Evolutionary conservation across 306 rosid species (phyloP), one percentile per base, ranked within the genome.

Genomic region (Vigna angularis): DNA sequence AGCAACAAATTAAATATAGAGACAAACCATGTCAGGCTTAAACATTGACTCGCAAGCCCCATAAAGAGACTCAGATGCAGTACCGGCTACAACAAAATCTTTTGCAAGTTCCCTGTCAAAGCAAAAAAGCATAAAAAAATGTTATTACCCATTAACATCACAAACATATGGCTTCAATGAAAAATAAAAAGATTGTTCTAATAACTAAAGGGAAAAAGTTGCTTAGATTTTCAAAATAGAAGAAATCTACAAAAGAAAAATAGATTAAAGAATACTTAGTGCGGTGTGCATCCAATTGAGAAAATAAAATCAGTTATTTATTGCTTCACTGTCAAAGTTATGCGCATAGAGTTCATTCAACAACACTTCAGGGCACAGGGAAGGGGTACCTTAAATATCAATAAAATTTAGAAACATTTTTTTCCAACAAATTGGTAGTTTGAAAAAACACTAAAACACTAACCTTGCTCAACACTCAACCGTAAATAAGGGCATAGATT

Each of bases 1-100:
- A 52, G 26, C 72, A 42, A 11, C 18, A 66, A 44, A 22, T 20
- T 44, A 22, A 44, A 20, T 44, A 5, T 66, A 2, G 72, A 22
- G 55, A 66, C 72, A 11, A 66, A 66, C 72, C 72, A 66, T 66
- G 53, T 66, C 72, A 66, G 55, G 72, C 72, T 66, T 66, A 66
- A 66, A 66, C 72, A 66, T 66, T n/a, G 72, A 66, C 55, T 66
- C 72, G 45, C 72, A 66, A 66, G 72, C 72, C 22, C 72, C 72
- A 44, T 66, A 66, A 42, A 66, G 72, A 42, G 72, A 66, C 53
- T 66, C 72, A 0, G 72, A 66, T 12, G 72, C 72, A 44, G 72
- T 18, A 52, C 72, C 72, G 44, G 72, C 53, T 32, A 66, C 72
- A 2, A 66, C 72, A 66, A 66, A 66, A 66, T 66, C 72, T 66